Percentiles rank a stretch among this genome's conserved stretches.
These are phyloP conservation scores for Mimosa bimucronata DNA, from an alignment of 306 rosid genomes.

Conservation along the genomic window DNA sequence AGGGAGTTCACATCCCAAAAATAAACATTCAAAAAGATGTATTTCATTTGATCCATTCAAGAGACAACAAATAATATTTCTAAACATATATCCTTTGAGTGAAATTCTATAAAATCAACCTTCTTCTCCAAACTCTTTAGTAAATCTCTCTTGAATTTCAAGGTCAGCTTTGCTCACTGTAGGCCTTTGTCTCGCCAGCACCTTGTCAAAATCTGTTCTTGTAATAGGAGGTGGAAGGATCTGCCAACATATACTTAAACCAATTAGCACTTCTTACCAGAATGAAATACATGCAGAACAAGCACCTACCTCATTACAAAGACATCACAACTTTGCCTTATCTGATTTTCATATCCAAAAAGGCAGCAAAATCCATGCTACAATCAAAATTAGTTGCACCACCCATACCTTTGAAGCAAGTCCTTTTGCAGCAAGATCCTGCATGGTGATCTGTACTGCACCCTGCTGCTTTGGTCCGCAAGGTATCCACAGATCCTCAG, in stretches of 20 bases:
- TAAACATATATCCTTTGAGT: constrained; percentile 38
- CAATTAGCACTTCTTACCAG: not conserved
- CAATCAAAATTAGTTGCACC: constrained; percentile 30
- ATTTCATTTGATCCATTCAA: constrained; percentile 49
- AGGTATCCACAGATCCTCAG: constrained; percentile 81
- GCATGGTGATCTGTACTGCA: constrained; percentile 81
- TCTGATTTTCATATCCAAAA: not conserved
- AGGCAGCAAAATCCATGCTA: not conserved
- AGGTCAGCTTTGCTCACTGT: constrained; percentile 95
- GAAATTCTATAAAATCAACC: constrained; percentile 64
- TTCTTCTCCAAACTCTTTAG: constrained; percentile 98
- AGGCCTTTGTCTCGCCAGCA: constrained; percentile 95
- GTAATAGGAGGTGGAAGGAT: constrained; percentile 95
- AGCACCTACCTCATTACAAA: no score
- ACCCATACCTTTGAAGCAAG: constrained; percentile 80
- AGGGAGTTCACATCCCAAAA: constrained; percentile 50
- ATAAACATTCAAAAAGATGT: constrained; percentile 28
- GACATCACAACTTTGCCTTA: constrained; percentile 5
- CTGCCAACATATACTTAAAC: constrained; percentile 49
- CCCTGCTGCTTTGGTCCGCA: constrained; percentile 89
- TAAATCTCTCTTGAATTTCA: constrained; percentile 90
- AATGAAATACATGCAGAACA: not conserved
- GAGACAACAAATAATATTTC: constrained; percentile 47
- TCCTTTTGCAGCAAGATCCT: constrained; percentile 82
- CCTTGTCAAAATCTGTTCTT: constrained; percentile 91